These are phyloP conservation scores for Suhomyces bribrorum DNA, from an alignment of 1,139 yeast species.

Conservation along the genomic window DNA sequence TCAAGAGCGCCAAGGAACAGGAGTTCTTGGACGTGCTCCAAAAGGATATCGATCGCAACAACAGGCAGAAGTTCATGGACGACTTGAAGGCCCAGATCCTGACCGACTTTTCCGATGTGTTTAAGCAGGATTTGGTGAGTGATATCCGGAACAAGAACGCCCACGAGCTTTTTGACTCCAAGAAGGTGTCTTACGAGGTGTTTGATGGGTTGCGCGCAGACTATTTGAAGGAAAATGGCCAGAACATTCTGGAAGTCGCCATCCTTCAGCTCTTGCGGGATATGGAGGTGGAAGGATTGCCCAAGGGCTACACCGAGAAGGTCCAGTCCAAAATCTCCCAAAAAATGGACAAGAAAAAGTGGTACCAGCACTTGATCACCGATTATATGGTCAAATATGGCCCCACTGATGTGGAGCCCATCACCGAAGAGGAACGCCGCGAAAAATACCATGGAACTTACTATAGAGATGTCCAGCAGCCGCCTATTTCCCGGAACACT, in stretches of 20 bases:
- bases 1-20: conserved; percentile 18
- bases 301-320: conserved; percentile 14
- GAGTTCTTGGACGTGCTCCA: conserved; percentile 20
- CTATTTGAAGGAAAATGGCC: conserved; percentile 21
- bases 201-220: conserved; percentile 25
- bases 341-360: conserved; percentile 18
- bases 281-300: conserved; percentile 13
- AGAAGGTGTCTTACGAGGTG: conserved; percentile 21
- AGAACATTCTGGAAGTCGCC: conserved; percentile 20
- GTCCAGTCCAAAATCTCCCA: conserved; percentile 18
- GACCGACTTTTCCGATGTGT: conserved; percentile 16
- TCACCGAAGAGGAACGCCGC: conserved; percentile 27
- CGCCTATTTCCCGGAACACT: conserved; percentile 18
- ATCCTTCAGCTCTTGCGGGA: conserved; percentile 21
- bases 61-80: conserved; percentile 16
- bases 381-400: conserved; percentile 14
- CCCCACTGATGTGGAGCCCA: conserved; percentile 17
- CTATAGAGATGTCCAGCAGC: conserved; percentile 17
- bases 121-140: conserved; percentile 19
- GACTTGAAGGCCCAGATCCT: conserved; percentile 16
- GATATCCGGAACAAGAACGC: conserved; percentile 24
- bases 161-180: conserved; percentile 20
- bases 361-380: conserved; percentile 23
- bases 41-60: conserved; percentile 15
- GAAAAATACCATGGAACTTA: conserved; percentile 20